Base-by-base conservation (phyloP, 2,329 filamentous ascomycete species). In the Ascocoryne sarcoides region DNA sequence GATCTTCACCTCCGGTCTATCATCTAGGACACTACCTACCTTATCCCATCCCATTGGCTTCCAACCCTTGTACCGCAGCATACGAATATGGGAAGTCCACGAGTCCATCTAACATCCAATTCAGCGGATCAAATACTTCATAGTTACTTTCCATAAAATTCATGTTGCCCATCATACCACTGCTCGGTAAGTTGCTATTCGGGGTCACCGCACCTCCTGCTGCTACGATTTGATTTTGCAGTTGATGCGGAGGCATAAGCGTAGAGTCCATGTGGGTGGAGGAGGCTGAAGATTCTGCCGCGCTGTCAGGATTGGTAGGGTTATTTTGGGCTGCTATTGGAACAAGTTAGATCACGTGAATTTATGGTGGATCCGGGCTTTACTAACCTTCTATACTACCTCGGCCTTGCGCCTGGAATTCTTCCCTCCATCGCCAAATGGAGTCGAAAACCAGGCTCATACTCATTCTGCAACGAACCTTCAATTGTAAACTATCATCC, bases 31-130 rank as follows among this genome's bases (percentile, higher is more conserved):
- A n/a, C n/a, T n/a, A 8, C 17, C 32, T 19, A 40, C 20, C 43
- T 19, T 44, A 56, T 26, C 42, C 43, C 42, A 58, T 45, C 4
- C 50, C 51, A 42, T 53, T 57, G 14, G 62, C 48, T 46, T 70
- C 68, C 42, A 71, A 55, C 3, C 66, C 67, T 21, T 66, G 64
- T 42, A 69, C 58, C 45, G 81, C 75, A 28, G 71, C 68, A 53
- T 75, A 81, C 9, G 69, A 72, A 57, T 82, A 88, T 48, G 84
- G 85, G 58, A 90, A 83, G 58, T 89, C 84, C 45, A 92, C 70
- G 23, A 90, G 69, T 10, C 85, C 85, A 60, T 95, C 89, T 45
- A 95, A 68, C 69, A 94, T 87, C 89, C 89, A 95, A 60, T 90
- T 86, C 54, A 95, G 72, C 1, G 89, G 86, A 62, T 95, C 88